phyloP scores from a whole-genome alignment of 495 filamentous ascomycete species.

The Penicillium salamii region DNA sequence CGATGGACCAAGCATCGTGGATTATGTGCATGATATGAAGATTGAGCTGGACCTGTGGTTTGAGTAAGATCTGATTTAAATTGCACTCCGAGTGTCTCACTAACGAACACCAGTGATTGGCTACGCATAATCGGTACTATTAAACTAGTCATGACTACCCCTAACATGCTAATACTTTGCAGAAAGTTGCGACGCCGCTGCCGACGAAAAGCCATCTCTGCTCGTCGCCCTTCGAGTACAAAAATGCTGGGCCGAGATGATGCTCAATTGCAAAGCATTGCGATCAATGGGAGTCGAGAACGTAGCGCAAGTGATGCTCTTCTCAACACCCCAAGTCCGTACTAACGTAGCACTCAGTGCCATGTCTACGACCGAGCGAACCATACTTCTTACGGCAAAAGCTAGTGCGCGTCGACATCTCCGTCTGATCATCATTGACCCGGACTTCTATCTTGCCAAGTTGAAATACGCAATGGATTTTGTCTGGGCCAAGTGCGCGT shows the following conservation, averaged over 20 bases:
- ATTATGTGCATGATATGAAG: conserved; percentile 44
- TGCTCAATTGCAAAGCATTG: conserved; percentile 47
- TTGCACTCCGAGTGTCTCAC: not conserved
- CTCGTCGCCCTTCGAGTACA: conserved; percentile 40
- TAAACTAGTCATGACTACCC: not conserved
- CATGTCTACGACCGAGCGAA: conserved; percentile 41
- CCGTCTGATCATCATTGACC: conserved; percentile 38
- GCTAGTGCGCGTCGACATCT: conserved; percentile 48
- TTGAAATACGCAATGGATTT: conserved; percentile 55
- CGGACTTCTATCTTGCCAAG: conserved; percentile 45
- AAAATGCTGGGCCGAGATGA: conserved; percentile 49
- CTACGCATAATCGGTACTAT: conserved; percentile 39
- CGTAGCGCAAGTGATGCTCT: conserved; percentile 28
- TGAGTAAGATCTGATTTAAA: conserved; percentile 24
- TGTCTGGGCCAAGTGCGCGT: conserved; percentile 55
- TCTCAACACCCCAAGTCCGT: not conserved
- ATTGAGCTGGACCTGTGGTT: conserved; percentile 48
- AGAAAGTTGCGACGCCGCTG: conserved; percentile 22
- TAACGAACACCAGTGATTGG: conserved; percentile 40
- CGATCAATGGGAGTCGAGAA: conserved; percentile 48
- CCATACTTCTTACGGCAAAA: conserved; percentile 45
- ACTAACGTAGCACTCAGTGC: conserved; percentile 18
- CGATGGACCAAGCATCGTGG: conserved; percentile 28
- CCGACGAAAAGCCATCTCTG: conserved; percentile 36
- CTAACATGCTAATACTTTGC: not conserved